Evolutionary conservation across 164 flowering plant species (phyloP), one percentile per base, ranked within the genome.

Genomic region (Protea cynaroides): DNA sequence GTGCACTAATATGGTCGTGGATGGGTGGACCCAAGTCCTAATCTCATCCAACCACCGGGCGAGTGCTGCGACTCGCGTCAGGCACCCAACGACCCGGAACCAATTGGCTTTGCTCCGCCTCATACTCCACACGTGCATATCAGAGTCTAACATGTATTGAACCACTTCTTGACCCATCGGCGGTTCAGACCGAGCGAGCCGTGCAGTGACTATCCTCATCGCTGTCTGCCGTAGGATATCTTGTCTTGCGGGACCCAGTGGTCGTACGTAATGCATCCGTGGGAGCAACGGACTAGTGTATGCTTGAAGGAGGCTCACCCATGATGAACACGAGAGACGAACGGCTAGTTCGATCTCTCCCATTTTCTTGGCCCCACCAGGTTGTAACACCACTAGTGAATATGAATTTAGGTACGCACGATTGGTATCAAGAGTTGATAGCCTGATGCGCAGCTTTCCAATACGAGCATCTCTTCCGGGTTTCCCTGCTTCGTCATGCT

Each of bases 111-210:
- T 92, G 81, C 92, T 90, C 21, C 94, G 65, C 69, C 98, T 77
- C 95, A 95, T 81, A 86, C 99, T 95, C 97, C 96, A 95, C 71
- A 81, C 70, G 72, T 84, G 85, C 51, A 84, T 75, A 64, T 92
- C 97, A 0, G 85, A 57, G 56, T 95, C 99, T 57, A 90, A 25
- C 91, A 95, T 74, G 69, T 54, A 87, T 54, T 90, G 92, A 18
- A 95, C 99, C 71, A 92, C 98, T 55, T 92, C 99, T 36, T 77
- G 90, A 0, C 92, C 86, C 74, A 92, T 63, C 0, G 97, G 80
- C 5, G 99, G 99, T 71, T 92, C 99, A 8, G 99, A 81, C 62
- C 97, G 74, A 2, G 85, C 83, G 0, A 95, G 78, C 52, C 97
- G 78, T 8, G 84, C 81, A 10, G 92, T 81, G 7, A 95, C 97